These are phyloP conservation scores for Primulina eburnea DNA, from an alignment of 257 asterid genomes.

Conservation along the genomic window DNA sequence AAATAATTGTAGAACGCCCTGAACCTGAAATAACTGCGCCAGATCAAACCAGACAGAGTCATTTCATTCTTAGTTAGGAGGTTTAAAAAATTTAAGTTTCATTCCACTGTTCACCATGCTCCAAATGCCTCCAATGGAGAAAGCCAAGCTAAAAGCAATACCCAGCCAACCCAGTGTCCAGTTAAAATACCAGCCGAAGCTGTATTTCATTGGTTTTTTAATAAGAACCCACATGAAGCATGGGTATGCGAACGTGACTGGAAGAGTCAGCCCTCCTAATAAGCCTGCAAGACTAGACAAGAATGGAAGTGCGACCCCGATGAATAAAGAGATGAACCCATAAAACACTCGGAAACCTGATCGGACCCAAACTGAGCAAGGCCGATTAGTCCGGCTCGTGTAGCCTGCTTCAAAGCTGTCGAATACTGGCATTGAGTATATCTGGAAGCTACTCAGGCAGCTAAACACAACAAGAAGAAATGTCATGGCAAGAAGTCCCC, in stretches of 20 bases:
- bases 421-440: constrained; percentile 95
- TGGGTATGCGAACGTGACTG: constrained; percentile 98
- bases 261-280: constrained; percentile 91
- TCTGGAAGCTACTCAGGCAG: constrained; percentile 98
- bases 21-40: no score
- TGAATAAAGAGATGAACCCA: constrained; percentile 70
- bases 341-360: constrained; percentile 89
- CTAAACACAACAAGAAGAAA: constrained; percentile 95
- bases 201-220: constrained; percentile 68
- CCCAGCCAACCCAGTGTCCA: constrained; percentile 95
- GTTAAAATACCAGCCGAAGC: constrained; percentile 84
- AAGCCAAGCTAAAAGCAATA: constrained; percentile 85
- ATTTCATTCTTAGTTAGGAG: constrained; percentile 45
- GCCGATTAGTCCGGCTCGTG: constrained; percentile 80
- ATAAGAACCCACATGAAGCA: constrained; percentile 98
- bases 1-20: background rate
- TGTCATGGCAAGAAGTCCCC: constrained; percentile 76
- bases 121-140: constrained; percentile 96
- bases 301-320: constrained; percentile 96
- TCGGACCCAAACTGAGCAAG: constrained; percentile 96
- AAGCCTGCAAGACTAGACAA: constrained; percentile 92
- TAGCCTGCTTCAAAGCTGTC: constrained; percentile 97
- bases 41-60: background rate
- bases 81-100: constrained; percentile 88
- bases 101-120: constrained; percentile 86